Evolutionary conservation across 768 basidiomycete genomes (phyloP).

Genomic region (Rubroboletus satanas): DNA sequence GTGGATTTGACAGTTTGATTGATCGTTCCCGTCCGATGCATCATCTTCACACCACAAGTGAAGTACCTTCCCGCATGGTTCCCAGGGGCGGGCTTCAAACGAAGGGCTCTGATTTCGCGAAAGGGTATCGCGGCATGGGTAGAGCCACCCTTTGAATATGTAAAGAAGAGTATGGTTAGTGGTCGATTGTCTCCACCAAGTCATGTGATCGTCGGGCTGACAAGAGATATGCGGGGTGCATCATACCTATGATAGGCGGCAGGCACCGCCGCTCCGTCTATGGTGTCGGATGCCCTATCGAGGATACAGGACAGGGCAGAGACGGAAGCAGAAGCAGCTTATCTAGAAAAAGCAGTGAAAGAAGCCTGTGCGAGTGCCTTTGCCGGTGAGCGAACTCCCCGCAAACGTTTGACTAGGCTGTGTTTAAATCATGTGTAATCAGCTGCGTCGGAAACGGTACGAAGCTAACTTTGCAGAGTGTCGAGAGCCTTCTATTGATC

Average conservation of each 20-base stretch:
- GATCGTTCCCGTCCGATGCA: not conserved
- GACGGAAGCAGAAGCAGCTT: constrained; percentile 4
- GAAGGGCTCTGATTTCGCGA: constrained; percentile 11
- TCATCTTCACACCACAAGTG: constrained; percentile 5
- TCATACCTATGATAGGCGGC: constrained; percentile 7
- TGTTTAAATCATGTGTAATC: constrained; percentile 3
- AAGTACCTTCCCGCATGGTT: constrained; percentile 22
- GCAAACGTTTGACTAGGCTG: constrained; percentile 1
- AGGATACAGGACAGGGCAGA: constrained; percentile 7
- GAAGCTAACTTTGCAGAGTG: constrained; percentile 1
- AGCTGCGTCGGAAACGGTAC: constrained; percentile 25
- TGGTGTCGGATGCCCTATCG: constrained; percentile 23
- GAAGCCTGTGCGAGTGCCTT: constrained; percentile 23
- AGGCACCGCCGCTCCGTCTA: constrained; percentile 19
- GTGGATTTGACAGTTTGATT: not conserved
- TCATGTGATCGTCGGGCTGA: not conserved
- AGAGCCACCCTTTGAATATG: constrained; percentile 23
- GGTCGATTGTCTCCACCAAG: not conserved
- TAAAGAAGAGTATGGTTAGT: constrained; percentile 21
- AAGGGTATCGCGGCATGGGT: constrained; percentile 8
- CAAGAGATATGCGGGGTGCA: not conserved
- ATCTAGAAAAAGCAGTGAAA: constrained; percentile 21
- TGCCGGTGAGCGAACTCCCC: constrained; percentile 5
- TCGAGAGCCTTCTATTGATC: constrained; percentile 1
- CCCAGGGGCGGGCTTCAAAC: constrained; percentile 22